Conservation (phyloP, 345 rosid species). For the Hibiscus tridactylites region DNA sequence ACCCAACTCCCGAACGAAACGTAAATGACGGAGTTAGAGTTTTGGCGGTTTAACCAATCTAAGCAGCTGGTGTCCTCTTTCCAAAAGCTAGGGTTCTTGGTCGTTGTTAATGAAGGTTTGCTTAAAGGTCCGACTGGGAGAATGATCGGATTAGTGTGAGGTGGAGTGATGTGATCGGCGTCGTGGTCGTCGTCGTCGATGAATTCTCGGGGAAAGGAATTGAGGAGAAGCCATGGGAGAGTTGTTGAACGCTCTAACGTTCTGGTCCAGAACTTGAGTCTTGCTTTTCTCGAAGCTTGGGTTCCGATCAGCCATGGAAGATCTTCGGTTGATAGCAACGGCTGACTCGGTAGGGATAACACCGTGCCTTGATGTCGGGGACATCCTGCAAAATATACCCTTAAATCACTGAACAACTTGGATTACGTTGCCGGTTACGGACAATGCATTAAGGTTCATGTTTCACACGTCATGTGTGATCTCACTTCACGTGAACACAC, state of each 20-base stretch:
- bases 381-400: slow-evolving; percentile 28
- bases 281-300: slow-evolving; percentile 34
- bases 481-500: too few relatives aligned
- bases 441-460: too few relatives aligned
- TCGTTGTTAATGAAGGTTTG: slow-evolving; percentile 11
- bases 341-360: slow-evolving; percentile 27
- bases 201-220: slow-evolving; percentile 51
- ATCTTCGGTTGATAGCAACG: slow-evolving; percentile 42
- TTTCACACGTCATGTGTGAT: too few relatives aligned
- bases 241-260: slow-evolving; percentile 38
- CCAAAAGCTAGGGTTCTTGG: slow-evolving; percentile 49
- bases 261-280: slow-evolving; percentile 73
- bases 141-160: slow-evolving; percentile 17
- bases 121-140: slow-evolving; percentile 43
- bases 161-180: neutral
- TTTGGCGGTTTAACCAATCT: slow-evolving; percentile 55
- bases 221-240: slow-evolving; percentile 53
- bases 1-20: slow-evolving; percentile 90
- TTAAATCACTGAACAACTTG: neutral
- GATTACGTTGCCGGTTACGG: too few relatives aligned
- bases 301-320: slow-evolving; percentile 82
- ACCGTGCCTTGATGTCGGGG: slow-evolving; percentile 30
- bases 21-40: slow-evolving; percentile 41
- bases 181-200: neutral
- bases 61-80: slow-evolving; percentile 56